phyloP scores from a whole-genome alignment of 202 grass and related monocot genomes.

The Panicum hallii region DNA sequence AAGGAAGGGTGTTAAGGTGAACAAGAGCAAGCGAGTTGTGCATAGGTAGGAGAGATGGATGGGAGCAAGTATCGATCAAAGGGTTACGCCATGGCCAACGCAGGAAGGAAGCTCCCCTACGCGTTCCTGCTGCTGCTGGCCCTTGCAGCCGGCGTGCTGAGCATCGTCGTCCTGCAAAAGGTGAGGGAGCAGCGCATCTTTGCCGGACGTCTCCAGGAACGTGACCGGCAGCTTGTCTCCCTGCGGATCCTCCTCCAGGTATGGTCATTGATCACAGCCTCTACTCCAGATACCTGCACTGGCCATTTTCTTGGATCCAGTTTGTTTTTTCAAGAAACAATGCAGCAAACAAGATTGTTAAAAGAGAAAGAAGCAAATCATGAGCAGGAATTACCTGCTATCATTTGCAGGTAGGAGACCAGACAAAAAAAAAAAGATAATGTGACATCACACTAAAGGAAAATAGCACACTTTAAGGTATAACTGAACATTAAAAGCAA shows the following conservation, averaged over 20 bases:
- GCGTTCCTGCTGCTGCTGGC: slow-evolving; percentile 69
- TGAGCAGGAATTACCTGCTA: not conserved
- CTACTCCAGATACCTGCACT: slow-evolving; percentile 6
- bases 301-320: not conserved
- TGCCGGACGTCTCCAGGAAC: slow-evolving; percentile 59
- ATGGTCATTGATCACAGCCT: slow-evolving; percentile 17
- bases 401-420: not conserved
- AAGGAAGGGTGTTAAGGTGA: not conserved
- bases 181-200: slow-evolving; percentile 69
- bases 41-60: slow-evolving; percentile 44
- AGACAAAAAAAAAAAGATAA: not conserved
- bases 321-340: slow-evolving; percentile 33
- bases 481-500: not conserved
- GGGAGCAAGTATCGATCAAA: slow-evolving; percentile 61
- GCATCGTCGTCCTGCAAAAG: slow-evolving; percentile 74
- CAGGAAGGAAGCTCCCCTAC: slow-evolving; percentile 56
- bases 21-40: not conserved
- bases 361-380: not conserved
- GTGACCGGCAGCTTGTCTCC: slow-evolving; percentile 64
- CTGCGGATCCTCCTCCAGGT: slow-evolving; percentile 73
- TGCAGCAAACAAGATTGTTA: not conserved
- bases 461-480: not conserved
- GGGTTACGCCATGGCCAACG: slow-evolving; percentile 20
- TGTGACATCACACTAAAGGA: not conserved
- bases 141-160: slow-evolving; percentile 52